A percentile compares a stretch with the other conserved stretches of the same genome.
Conservation (phyloP, 164 flowering plant genomes). For the Brasenia schreberi region DNA sequence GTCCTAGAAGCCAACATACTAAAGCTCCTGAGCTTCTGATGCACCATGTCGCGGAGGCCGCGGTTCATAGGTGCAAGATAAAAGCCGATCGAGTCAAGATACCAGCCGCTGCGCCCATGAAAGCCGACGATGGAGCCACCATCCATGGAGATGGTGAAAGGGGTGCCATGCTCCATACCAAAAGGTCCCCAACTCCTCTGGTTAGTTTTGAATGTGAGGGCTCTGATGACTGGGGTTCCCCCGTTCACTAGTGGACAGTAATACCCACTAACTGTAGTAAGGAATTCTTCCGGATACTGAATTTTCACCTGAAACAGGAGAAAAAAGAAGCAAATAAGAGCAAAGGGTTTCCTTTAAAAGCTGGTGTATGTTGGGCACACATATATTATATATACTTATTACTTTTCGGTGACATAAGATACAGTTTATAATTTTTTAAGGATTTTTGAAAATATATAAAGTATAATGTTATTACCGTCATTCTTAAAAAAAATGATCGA, state of each 20-base stretch:
- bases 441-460: no score
- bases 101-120: constrained; percentile 54
- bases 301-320: constrained; percentile 33
- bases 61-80: constrained; percentile 17
- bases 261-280: constrained; percentile 40
- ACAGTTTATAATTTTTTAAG: no score
- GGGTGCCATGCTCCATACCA: constrained; percentile 65
- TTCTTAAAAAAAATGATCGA: no score
- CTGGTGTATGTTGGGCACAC: no score
- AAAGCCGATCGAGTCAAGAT: constrained; percentile 45
- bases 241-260: constrained; percentile 33
- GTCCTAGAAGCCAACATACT: background rate
- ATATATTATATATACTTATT: no score
- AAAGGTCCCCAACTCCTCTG: constrained; percentile 47
- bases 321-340: background rate
- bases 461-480: no score
- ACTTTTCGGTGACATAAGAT: no score
- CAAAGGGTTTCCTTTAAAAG: no score
- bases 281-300: constrained; percentile 47
- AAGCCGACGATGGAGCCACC: constrained; percentile 50
- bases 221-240: constrained; percentile 43
- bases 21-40: constrained; percentile 1
- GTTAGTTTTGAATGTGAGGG: constrained; percentile 55
- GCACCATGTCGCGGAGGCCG: constrained; percentile 7
- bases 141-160: constrained; percentile 40